Conservation (phyloP, 2,329 filamentous ascomycete genomes). For the Elsinoe necatrix region DNA sequence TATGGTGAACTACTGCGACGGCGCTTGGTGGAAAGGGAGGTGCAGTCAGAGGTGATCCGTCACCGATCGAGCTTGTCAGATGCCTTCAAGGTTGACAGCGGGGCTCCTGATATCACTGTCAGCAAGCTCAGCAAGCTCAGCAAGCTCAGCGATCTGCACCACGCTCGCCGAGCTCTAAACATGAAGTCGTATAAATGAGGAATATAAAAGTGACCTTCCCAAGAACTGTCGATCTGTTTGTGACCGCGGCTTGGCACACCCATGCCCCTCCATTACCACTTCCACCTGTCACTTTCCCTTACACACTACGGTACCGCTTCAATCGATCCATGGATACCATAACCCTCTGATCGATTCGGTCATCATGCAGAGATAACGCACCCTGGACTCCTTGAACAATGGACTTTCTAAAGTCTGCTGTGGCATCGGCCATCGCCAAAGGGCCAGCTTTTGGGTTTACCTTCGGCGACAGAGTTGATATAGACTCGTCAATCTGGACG, state of each 20-base stretch:
- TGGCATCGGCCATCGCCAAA: conserved; percentile 92
- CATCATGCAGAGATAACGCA: neutral
- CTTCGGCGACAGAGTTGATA: conserved; percentile 85
- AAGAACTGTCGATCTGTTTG: neutral
- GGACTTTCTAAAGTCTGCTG: conserved; percentile 94
- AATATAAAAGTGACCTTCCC: neutral
- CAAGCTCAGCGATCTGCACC: too few relatives aligned
- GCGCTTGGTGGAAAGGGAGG: too few relatives aligned
- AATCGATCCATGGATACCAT: too few relatives aligned
- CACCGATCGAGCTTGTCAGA: too few relatives aligned
- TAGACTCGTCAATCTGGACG: conserved; percentile 93
- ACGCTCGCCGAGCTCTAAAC: neutral
- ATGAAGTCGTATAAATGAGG: neutral
- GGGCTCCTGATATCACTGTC: too few relatives aligned
- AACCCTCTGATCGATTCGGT: too few relatives aligned
- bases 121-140: too few relatives aligned
- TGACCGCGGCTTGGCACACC: neutral
- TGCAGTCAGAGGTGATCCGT: too few relatives aligned
- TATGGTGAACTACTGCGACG: too few relatives aligned
- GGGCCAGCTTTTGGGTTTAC: conserved; percentile 87
- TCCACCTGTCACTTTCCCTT: neutral
- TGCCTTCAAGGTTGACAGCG: too few relatives aligned
- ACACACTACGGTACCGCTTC: neutral
- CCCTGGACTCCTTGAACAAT: neutral
- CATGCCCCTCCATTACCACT: neutral